These are phyloP conservation scores for Candida pseudocylindracea DNA, from an alignment of 1,139 yeast genomes.

Conservation along the genomic window DNA sequence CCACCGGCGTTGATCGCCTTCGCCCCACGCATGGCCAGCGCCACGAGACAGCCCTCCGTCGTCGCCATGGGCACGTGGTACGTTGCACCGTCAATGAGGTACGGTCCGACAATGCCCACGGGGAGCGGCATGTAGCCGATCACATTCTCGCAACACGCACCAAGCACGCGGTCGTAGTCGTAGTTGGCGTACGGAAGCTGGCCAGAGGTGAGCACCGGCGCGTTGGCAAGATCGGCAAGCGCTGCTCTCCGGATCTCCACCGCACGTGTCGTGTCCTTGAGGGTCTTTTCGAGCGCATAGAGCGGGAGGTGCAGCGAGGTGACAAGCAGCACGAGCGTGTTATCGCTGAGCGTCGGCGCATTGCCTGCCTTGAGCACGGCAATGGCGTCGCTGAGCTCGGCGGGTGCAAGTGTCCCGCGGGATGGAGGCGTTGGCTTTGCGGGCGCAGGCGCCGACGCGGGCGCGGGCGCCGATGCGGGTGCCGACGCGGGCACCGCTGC, in stretches of 20 bases:
- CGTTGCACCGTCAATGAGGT: constrained; percentile 69
- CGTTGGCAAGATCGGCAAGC: constrained; percentile 61
- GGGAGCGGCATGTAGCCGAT: constrained; percentile 94
- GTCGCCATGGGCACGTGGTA: constrained; percentile 97
- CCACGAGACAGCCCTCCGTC: constrained; percentile 96
- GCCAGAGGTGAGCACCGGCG: constrained; percentile 53
- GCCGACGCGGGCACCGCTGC: constrained; percentile 15
- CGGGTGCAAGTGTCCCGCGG: constrained; percentile 39
- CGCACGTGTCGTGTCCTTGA: constrained; percentile 75
- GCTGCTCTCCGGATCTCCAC: constrained; percentile 84
- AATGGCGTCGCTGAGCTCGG: too few relatives aligned
- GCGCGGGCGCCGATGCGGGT: constrained; percentile 1
- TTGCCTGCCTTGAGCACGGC: constrained; percentile 49
- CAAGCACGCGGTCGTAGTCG: constrained; percentile 89
- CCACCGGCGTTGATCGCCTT: constrained; percentile 96
- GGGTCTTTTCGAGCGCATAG: constrained; percentile 83
- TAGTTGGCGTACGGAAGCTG: constrained; percentile 63
- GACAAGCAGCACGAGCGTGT: constrained; percentile 54
- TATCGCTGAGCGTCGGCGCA: constrained; percentile 39
- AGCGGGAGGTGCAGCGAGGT: constrained; percentile 65
- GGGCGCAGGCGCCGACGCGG: constrained; percentile 3
- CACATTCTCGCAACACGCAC: constrained; percentile 98
- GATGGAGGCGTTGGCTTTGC: constrained; percentile 6
- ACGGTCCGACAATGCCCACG: constrained; percentile 94
- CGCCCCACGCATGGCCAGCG: constrained; percentile 98